Percentiles rank a stretch among this genome's conserved stretches.
Conservation (phyloP, 148 eudicot species). For the Rhododendron ferrugineum region DNA sequence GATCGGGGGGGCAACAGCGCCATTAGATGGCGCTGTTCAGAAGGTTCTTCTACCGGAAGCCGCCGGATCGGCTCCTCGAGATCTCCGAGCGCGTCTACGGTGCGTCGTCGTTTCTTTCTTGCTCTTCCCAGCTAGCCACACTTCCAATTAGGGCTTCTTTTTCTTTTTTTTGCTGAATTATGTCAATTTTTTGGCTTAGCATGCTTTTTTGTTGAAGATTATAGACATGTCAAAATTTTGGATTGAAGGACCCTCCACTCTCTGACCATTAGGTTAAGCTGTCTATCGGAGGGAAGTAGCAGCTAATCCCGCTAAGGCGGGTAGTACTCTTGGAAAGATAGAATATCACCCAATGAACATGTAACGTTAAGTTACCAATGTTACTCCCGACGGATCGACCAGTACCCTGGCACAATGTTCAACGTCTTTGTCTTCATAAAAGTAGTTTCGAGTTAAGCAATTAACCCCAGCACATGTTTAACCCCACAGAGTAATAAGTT, state of each 20-base stretch:
- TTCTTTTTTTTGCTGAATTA: background rate
- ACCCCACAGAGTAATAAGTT: background rate
- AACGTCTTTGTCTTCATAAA: background rate
- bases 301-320: too few species aligned
- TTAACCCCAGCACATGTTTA: background rate
- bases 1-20: conserved; percentile 67
- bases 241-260: too few species aligned
- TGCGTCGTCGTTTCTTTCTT: conserved; percentile 11
- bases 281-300: too few species aligned
- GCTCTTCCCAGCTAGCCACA: background rate
- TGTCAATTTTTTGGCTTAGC: background rate
- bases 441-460: conserved; percentile 6
- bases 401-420: too few species aligned
- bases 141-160: background rate
- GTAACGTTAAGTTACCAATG: too few species aligned
- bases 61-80: conserved; percentile 72
- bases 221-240: background rate
- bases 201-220: background rate
- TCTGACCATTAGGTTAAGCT: too few species aligned
- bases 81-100: conserved; percentile 74
- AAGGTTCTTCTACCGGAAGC: conserved; percentile 62
- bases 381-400: too few species aligned
- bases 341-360: too few species aligned
- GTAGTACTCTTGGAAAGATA: too few species aligned
- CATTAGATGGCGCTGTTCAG: conserved; percentile 90